Base-by-base conservation (phyloP, 768 basidiomycete species). In the Xanthoconium stramineum region DNA sequence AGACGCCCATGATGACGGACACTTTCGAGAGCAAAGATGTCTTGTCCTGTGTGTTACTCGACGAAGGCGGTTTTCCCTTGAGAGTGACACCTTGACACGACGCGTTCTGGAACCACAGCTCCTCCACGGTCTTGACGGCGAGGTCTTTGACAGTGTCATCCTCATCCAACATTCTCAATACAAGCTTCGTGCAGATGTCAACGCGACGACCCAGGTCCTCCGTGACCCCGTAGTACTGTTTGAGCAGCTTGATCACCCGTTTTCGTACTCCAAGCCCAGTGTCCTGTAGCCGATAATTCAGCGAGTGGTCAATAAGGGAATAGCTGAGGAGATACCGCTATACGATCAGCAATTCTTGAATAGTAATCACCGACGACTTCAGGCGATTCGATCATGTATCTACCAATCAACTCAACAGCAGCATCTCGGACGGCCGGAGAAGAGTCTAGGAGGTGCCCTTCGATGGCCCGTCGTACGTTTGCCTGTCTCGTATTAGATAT, bases 391-490 rank as follows among this genome's bases (percentile, higher is more conserved):
- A 94, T 83, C 78, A 98, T 87, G 65, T 98, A 96, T 74, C 94
- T 96, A n/a, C 97, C 97, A 55, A 98, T 91, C 55, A 99, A 76
- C 66, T 98, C 97, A 14, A 99, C 91, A 6, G 96, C 94, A 6
- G 94, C 94, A 68, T 99, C 97, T 12, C 97, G 89, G 8, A 99
- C 97, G 17, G 91, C 89, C 1, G 97, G 88, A 1, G 97, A 98
- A 60, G 82, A 88, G 63, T 99, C 97, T 3, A 90, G 76, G 14
- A 99, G 80, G 66, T 97, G 92, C 36, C 84, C 85, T 71, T 98
- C 94, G 60, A 99, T 92, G 3, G 91, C 85, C 46, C 82, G 80
- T 35, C 92, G 86, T 37, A 98, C 93, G 59, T 85, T 89, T 3
- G 80, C 65, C 90, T 94, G 59, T 33, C 30, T 39, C 29, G 19